Percentiles rank a stretch among this genome's conserved stretches.
phyloP scores from a whole-genome alignment of 2,329 filamentous ascomycete species.

The Colletotrichum falcatum region DNA sequence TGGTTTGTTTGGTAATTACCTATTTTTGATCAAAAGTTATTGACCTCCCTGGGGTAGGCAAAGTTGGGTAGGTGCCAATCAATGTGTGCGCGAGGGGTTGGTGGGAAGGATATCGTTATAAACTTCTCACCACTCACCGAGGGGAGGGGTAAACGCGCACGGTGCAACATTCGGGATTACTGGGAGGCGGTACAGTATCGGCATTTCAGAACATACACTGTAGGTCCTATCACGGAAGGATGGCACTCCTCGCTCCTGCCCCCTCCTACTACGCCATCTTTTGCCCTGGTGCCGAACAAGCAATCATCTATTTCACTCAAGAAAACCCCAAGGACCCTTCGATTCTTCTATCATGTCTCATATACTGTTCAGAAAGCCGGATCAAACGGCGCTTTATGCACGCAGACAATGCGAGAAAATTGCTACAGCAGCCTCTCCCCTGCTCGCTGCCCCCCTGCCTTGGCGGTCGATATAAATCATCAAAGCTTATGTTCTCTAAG shows the following conservation, averaged over 20 bases:
- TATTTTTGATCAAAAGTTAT: too few species aligned
- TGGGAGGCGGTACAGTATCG: too few species aligned
- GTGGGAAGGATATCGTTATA: neutral
- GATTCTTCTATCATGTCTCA: neutral
- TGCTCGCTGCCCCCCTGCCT: neutral
- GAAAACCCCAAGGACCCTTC: accelerated
- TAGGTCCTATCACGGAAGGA: neutral
- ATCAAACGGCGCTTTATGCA: neutral
- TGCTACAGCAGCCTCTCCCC: too few species aligned
- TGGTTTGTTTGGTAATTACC: neutral
- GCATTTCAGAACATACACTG: neutral
- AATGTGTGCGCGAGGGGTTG: neutral
- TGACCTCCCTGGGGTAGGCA: neutral
- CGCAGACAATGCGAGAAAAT: neutral
- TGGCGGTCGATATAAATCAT: neutral
- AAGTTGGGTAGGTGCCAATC: neutral
- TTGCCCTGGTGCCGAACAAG: neutral
- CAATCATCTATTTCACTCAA: neutral
- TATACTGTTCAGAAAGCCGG: neutral
- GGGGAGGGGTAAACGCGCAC: neutral
- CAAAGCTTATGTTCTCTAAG: conserved; percentile 46
- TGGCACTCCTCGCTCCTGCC: too few species aligned
- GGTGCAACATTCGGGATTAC: neutral
- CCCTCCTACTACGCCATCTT: neutral
- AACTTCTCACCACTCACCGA: neutral